These are phyloP conservation scores for Mortierella polycephala DNA, from an alignment of 371 early-diverging fungal genomes.

Conservation along the genomic window DNA sequence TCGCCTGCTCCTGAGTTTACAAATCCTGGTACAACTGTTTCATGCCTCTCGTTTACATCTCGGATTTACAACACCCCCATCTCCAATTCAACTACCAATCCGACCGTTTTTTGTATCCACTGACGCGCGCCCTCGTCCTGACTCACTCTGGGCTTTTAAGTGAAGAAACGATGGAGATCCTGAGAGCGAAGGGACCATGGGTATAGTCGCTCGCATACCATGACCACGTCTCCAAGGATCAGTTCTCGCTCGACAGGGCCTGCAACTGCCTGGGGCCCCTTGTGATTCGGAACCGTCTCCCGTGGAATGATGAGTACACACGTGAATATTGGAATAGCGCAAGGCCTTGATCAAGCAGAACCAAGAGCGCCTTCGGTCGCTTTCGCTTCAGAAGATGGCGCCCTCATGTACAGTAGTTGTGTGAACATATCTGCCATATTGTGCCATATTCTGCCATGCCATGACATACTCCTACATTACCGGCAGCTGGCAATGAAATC, in stretches of 20 bases:
- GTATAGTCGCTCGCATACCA: too few species aligned
- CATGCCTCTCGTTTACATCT: constrained; percentile 5
- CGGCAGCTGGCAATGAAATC: too few species aligned
- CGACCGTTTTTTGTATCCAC: too few species aligned
- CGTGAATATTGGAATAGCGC: neutral
- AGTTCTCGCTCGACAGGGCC: neutral
- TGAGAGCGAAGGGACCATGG: too few species aligned
- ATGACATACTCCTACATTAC: too few species aligned
- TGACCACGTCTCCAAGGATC: too few species aligned
- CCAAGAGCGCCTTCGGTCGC: neutral
- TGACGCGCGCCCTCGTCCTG: too few species aligned
- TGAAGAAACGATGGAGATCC: too few species aligned
- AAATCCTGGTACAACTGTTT: neutral
- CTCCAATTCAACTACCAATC: neutral
- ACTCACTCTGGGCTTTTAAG: too few species aligned
- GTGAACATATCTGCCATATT: too few species aligned
- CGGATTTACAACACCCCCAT: neutral
- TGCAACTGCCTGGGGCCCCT: neutral
- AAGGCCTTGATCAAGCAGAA: neutral
- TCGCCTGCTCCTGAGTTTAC: constrained; percentile 2
- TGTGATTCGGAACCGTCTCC: neutral
- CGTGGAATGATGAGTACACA: neutral
- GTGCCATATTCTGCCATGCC: too few species aligned
- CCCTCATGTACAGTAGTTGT: too few species aligned
- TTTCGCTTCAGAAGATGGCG: neutral